phyloP scores from a whole-genome alignment of 169 alveolate species.

The Toxoplasma gondii region DNA sequence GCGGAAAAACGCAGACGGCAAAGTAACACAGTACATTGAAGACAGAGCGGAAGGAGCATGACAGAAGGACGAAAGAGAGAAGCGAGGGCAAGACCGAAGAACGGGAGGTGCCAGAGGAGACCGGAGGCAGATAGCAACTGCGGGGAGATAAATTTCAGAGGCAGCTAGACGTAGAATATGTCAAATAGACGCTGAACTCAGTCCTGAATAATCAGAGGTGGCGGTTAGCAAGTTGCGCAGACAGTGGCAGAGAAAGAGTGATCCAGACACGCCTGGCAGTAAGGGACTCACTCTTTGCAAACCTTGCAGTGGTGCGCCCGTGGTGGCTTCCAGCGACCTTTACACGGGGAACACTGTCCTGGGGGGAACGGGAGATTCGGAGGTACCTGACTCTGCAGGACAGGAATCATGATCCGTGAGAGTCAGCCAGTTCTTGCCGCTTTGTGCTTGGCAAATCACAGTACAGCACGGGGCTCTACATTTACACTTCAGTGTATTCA shows the following conservation, averaged over 20 bases:
- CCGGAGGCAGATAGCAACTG: too few species aligned
- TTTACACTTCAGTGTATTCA: too few species aligned
- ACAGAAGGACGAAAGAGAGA: not conserved
- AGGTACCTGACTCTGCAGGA: not conserved
- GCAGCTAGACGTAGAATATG: too few species aligned
- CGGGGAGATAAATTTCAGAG: too few species aligned
- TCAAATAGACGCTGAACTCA: too few species aligned
- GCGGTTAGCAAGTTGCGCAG: not conserved
- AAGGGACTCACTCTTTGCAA: constrained; percentile 79
- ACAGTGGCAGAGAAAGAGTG: not conserved
- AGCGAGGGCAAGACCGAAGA: too few species aligned
- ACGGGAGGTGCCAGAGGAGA: too few species aligned
- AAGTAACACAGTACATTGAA: not conserved
- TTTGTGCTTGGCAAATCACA: too few species aligned
- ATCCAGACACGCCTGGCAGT: too few species aligned
- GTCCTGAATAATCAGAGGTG: too few species aligned
- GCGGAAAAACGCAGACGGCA: not conserved
- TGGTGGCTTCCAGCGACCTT: constrained; percentile 84
- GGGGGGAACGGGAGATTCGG: not conserved
- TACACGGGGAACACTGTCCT: constrained; percentile 52
- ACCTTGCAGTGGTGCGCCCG: constrained; percentile 89
- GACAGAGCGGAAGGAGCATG: not conserved
- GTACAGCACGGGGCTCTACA: too few species aligned
- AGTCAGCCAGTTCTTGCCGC: too few species aligned
- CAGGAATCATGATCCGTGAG: not conserved